phyloP scores from a whole-genome alignment of 257 asterid species.

The Solanum sejunctum region DNA sequence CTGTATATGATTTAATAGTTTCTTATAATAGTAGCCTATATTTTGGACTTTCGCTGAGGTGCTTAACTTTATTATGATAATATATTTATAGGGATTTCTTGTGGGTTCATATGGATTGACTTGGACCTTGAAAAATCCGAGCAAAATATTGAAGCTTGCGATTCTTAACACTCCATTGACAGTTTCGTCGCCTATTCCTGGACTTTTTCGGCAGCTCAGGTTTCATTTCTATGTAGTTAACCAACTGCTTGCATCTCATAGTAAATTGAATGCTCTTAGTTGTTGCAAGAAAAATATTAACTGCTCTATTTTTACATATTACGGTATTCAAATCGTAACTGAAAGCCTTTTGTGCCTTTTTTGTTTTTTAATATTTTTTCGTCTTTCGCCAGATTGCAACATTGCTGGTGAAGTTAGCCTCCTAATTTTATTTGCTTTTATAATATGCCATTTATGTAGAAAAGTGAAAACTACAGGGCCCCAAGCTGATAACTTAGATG shows the following conservation, averaged over 20 bases:
- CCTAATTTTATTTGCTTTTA: background rate
- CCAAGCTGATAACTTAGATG: background rate
- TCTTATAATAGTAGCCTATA: background rate
- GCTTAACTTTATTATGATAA: background rate
- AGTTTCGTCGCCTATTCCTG: slow-evolving; percentile 84
- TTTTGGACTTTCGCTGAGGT: background rate
- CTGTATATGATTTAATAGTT: background rate
- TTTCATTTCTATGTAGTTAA: slow-evolving; percentile 2
- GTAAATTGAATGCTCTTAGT: background rate
- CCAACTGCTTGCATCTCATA: background rate
- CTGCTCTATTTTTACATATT: background rate
- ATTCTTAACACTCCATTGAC: slow-evolving; percentile 85
- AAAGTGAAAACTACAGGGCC: background rate
- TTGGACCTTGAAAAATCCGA: slow-evolving; percentile 80
- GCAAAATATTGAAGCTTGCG: slow-evolving; percentile 65
- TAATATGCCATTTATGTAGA: background rate
- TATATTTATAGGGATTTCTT: slow-evolving; percentile 62
- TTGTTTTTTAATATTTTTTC: background rate
- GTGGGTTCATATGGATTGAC: slow-evolving; percentile 97
- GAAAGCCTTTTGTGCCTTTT: background rate
- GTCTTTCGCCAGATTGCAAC: background rate
- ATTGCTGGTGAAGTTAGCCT: background rate
- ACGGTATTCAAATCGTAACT: background rate
- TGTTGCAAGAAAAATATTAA: background rate
- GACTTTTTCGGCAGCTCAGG: slow-evolving; percentile 91